A percentile compares a stretch with the other conserved stretches of the same genome.
phyloP scores from a whole-genome alignment of 805 yeast species.

The Kuraishia capsulata region DNA sequence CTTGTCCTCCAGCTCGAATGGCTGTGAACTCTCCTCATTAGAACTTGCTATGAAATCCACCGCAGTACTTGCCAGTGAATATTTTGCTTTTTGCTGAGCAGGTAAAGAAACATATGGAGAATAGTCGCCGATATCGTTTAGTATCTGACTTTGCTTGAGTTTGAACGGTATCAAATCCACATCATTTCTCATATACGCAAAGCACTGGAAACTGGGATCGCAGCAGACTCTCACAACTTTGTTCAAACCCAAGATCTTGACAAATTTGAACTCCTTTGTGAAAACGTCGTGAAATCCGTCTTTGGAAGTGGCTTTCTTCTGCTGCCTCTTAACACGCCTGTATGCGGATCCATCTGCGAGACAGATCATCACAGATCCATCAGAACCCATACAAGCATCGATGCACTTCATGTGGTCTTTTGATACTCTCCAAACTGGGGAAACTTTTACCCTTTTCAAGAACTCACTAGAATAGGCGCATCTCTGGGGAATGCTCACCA shows the following conservation, averaged over 20 bases:
- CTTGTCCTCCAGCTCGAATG: not conserved
- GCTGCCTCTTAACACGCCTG: conserved; percentile 24
- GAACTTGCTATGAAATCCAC: not conserved
- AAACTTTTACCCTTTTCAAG: conserved; percentile 33
- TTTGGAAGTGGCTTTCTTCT: not conserved
- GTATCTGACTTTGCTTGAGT: conserved; percentile 34
- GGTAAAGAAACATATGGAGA: conserved; percentile 41
- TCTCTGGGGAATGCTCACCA: conserved; percentile 20
- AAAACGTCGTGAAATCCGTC: not conserved
- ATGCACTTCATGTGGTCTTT: conserved; percentile 44
- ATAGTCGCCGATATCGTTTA: conserved; percentile 42
- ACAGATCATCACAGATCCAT: conserved; percentile 62
- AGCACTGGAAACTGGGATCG: conserved; percentile 55
- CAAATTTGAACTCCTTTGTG: conserved; percentile 36
- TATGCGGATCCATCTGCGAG: conserved; percentile 66
- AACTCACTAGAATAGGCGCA: conserved; percentile 23
- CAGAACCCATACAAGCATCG: conserved; percentile 60
- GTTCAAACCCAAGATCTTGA: conserved; percentile 42
- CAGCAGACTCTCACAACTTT: conserved; percentile 56
- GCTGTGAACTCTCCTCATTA: not conserved
- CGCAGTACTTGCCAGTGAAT: not conserved
- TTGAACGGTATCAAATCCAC: conserved; percentile 48
- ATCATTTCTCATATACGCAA: conserved; percentile 61
- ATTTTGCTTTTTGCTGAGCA: not conserved
- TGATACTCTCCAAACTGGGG: conserved; percentile 54